Conservation (phyloP, 257 asterid species). For the Nicotiana otophora region DNA sequence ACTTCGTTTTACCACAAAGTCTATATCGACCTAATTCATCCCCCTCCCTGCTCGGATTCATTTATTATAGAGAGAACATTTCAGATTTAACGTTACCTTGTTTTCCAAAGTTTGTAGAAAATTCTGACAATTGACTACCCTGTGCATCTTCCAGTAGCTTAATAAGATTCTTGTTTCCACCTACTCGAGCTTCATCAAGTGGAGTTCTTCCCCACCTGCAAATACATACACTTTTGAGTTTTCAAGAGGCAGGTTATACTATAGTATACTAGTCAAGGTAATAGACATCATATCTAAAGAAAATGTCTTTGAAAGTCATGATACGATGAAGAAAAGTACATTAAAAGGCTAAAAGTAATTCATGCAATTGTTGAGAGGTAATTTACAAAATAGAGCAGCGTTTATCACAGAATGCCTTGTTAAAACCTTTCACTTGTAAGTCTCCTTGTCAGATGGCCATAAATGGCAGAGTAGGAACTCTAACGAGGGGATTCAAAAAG, state of each 20-base stretch:
- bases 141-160: constrained; percentile 55
- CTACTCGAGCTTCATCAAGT: constrained; percentile 55
- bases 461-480: too few species aligned
- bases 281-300: not conserved
- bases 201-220: constrained; percentile 74
- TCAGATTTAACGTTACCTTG: constrained; percentile 13
- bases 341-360: not conserved
- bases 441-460: too few species aligned
- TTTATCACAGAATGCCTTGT: not conserved
- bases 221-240: not conserved
- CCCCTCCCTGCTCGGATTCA: not conserved
- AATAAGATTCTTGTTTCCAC: constrained; percentile 45
- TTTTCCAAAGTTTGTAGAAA: not conserved
- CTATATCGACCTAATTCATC: not conserved
- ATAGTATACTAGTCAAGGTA: not conserved
- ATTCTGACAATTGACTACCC: constrained; percentile 26
- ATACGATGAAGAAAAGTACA: not conserved
- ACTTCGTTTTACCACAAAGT: not conserved
- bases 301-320: not conserved
- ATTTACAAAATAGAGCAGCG: not conserved
- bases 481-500: too few species aligned
- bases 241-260: not conserved
- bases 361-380: not conserved
- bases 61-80: not conserved
- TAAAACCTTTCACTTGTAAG: not conserved